Conservation (phyloP, 2,329 filamentous ascomycete species). For the Neoscytalidium dimidiatum region DNA sequence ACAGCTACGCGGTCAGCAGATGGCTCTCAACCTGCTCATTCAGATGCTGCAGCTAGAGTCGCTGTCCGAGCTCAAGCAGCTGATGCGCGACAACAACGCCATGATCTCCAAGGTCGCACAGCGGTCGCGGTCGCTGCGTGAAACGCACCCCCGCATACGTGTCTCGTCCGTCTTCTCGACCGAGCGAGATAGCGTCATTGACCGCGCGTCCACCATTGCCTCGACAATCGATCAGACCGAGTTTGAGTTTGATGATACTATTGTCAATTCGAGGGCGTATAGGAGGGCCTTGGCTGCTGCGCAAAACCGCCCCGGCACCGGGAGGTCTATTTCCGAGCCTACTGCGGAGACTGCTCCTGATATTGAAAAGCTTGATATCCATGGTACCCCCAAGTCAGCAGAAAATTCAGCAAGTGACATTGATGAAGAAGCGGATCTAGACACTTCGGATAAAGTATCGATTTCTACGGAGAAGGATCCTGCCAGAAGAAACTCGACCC, state of each 20-base stretch:
- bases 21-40: slow-evolving; percentile 33
- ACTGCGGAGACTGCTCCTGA: not conserved
- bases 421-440: not conserved
- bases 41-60: slow-evolving; percentile 40
- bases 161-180: slow-evolving; percentile 31
- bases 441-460: not conserved
- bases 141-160: slow-evolving; percentile 30
- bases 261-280: slow-evolving; percentile 35
- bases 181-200: slow-evolving; percentile 21
- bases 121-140: slow-evolving; percentile 29
- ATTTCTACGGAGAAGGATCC: not conserved
- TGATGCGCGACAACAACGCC: slow-evolving; percentile 32
- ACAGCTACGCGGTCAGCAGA: slow-evolving; percentile 37
- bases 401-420: too few relatives aligned
- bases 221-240: slow-evolving; percentile 26
- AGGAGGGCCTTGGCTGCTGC: slow-evolving; percentile 30
- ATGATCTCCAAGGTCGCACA: slow-evolving; percentile 31
- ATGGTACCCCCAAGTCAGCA: not conserved
- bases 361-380: slow-evolving; percentile 4
- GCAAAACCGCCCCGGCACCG: not conserved
- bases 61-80: slow-evolving; percentile 32
- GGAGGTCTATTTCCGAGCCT: not conserved
- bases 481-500: not conserved
- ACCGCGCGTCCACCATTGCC: slow-evolving; percentile 23
- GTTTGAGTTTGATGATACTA: slow-evolving; percentile 36